Evolutionary conservation across 83 land plant species (phyloP), one percentile per base, ranked within the genome.

Genomic region (Thuja plicata): DNA sequence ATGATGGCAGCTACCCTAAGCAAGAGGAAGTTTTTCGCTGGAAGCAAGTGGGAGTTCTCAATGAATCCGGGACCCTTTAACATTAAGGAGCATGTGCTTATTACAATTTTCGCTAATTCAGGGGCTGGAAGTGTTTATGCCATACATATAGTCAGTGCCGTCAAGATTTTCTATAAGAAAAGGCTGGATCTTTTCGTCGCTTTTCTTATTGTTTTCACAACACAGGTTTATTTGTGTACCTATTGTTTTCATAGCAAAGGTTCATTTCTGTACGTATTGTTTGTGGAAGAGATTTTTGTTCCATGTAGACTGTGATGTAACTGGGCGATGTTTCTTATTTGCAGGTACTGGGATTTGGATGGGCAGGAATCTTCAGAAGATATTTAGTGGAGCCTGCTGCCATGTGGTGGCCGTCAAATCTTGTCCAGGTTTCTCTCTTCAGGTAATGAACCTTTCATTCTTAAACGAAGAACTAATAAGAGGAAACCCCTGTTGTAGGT

Each of bases 381-480:
- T 93, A 92, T 89, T 82, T 96, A 87, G 97, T 96, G 71, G 95
- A 94, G 87, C 97, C 97, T 15, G 96, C 97, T 19, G 92, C 91
- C n/a, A 96, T 96, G 97, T 96, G 97, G 97, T 96, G 97, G 97
- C 97, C 97, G 32, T n/a, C 70, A 90, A 94, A 94, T 54, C 89
- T 94, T 55, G 94, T 96, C 86, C 96, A 96, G 88, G 97, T 94
- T 86, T 93, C 95, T 40, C 85, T 93, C 11, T 94, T 94, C 90
- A 91, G 92, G 95, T 76, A 38, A 76, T 32, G 34, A 9, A 76
- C 79, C 38, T 76, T 76, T 34, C 79, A 12, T 34, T 27, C 17
- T 76, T 13, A 35, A 11, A 35, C 35, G 30, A 32, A 12, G 38
- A 27, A 5, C 10, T 27, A 66, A 66, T 27, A 66, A 27, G n/a